phyloP scores from a whole-genome alignment of 2,329 filamentous ascomycete genomes.

The Cytospora piceae region DNA sequence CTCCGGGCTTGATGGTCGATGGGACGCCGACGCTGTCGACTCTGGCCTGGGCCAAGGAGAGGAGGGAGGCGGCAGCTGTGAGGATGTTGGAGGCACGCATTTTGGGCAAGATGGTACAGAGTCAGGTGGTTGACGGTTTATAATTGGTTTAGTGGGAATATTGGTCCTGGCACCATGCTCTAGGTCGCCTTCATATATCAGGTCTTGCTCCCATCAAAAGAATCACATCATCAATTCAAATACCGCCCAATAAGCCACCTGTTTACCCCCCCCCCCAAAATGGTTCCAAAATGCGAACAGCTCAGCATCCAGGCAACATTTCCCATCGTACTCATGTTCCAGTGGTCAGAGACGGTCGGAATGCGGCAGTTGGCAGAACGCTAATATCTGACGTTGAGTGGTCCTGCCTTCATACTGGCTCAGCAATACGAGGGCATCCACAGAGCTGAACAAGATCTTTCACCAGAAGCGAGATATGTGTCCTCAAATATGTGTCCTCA shows the following conservation, averaged over 20 bases:
- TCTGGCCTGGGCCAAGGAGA: conserved; percentile 41
- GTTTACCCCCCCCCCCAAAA: not conserved
- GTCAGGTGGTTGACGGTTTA: not conserved
- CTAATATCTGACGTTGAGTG: conserved; percentile 9
- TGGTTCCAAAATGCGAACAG: not conserved
- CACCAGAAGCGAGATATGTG: not conserved
- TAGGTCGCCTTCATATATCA: not conserved
- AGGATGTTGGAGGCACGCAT: conserved; percentile 20
- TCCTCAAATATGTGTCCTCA: too few species aligned
- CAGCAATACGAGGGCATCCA: not conserved
- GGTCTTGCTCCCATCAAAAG: not conserved
- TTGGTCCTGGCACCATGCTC: not conserved
- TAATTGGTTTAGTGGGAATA: not conserved
- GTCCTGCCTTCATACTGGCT: not conserved
- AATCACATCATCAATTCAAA: not conserved
- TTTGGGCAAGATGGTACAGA: not conserved
- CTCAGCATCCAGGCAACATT: not conserved
- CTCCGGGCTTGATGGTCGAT: conserved; percentile 44
- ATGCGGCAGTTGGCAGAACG: not conserved
- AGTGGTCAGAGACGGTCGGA: not conserved
- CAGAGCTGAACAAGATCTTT: not conserved
- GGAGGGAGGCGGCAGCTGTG: conserved; percentile 33
- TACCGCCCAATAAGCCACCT: not conserved
- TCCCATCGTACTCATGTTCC: not conserved
- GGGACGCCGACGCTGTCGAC: conserved; percentile 49